Base-by-base conservation (phyloP, 768 basidiomycete species). In the Leccinum subgranulosum region DNA sequence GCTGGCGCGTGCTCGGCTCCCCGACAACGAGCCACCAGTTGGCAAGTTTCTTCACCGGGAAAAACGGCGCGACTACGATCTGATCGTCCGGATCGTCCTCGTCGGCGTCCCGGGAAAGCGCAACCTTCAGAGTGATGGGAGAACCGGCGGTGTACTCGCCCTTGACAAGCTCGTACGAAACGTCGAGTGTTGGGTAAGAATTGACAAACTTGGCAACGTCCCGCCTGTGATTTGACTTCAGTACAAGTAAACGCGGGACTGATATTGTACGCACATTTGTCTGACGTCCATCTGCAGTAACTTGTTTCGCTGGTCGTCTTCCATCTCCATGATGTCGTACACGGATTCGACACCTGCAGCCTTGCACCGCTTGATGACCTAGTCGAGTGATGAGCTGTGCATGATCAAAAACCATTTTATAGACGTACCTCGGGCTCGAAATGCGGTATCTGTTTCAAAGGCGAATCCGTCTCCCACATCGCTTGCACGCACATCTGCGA, bases 401-500 rank as follows among this genome's bases (percentile, higher is more conserved):
- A 12, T 45, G 43, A 23, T 45, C 5, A 45, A 45, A 27, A 27
- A 17, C 0, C 7, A 6, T 27, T 29, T 27, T 0, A 27, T 10
- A 2, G 6, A 61, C 65, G 0, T 65, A 95, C 92, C 53, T 96
- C 92, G 6, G 85, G 74, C 63, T 96, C 93, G 73, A 98, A 99
- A 74, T 97, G 94, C 10, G 97, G 97, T 45, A 99, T 88, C 71
- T 99, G 96, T 68, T 91, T 94, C 64, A 98, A 74, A 0, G 95
- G 94, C 36, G 92, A 94, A 72, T 99, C 97, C 10, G 86, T 88
- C 69, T 99, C 96, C 97, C 97, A 98, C 74, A 96, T 86, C 0
- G 90, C 94, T 72, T 98, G 97, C 5, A 98, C 92, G 73, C 93
- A 95, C 96, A 98, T 98, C 73, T 98, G 97, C 9, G 92, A 92